Evolutionary conservation across 2,329 filamentous ascomycete genomes (phyloP), one percentile per base, ranked within the genome.

Genomic region (Ramularia endophylla): DNA sequence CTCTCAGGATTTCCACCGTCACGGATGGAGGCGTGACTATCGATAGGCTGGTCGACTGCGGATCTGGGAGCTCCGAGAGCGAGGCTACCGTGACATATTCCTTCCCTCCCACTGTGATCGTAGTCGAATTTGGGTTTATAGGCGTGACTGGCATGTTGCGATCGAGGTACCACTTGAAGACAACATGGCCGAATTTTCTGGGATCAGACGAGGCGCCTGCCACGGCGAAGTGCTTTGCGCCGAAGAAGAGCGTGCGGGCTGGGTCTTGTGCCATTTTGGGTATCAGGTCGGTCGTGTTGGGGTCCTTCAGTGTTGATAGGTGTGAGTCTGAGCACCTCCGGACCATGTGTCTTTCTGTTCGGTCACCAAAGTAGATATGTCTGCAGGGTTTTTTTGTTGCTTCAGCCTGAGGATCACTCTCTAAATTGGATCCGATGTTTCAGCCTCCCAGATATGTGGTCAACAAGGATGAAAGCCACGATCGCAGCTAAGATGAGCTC

Each of bases 81-180:
- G 77, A 81, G 2, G 81, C 61, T 16, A 85, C 68, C 2, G 87
- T 83, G 19, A 75, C 55, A 66, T 87, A 77, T 38, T 76, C 67
- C 48, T 73, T 69, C 28, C 68, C 66, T 16, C 67, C 68, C 25
- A 87, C 77, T n/a, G 71, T 69, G 58, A 95, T 83, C 42, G 72
- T 70, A 5, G 80, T 59, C 3, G 77, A 68, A 35, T 73, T 73
- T 0, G 90, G 89, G 66, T 97, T 95, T 64, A 97, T 76, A 8
- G 90, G 87, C 1, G 81, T 87, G 4, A 83, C 87, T 6, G 83
- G 79, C 29, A 97, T 77, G 27, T 74, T 72, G 67, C 87, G 87
- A 25, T 72, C 62, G 42, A 86, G 76, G 65, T 97, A 97, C 90
- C 90, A 97, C 9, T 78, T 78, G 61, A 95, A 87, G 52, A 97